Conservation (phyloP, 345 rosid genomes). For the Acer campestre region DNA sequence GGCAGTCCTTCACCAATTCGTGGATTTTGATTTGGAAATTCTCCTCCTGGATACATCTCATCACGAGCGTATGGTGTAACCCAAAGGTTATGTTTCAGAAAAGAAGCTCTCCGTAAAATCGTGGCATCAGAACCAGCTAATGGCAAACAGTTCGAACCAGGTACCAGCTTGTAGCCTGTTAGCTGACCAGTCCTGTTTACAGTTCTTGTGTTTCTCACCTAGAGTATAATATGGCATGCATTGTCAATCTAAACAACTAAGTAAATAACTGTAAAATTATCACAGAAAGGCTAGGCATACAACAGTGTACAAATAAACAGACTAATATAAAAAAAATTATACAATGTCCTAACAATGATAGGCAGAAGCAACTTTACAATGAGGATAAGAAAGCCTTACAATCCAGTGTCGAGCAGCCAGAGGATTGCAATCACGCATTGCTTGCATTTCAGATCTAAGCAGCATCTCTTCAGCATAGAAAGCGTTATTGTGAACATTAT, state of each 20-base stretch:
- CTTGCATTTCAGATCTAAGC: slow-evolving; percentile 72
- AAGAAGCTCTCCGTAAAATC: slow-evolving; percentile 83
- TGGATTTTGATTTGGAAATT: slow-evolving; percentile 92
- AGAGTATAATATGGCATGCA: slow-evolving; percentile 13
- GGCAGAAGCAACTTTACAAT: not conserved
- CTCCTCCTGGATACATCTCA: slow-evolving; percentile 91
- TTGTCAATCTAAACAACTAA: not conserved
- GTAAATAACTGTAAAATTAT: not conserved
- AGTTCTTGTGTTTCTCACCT: slow-evolving; percentile 90
- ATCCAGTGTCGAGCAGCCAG: slow-evolving; percentile 88
- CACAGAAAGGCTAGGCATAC: not conserved
- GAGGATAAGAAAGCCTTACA: slow-evolving; percentile 50
- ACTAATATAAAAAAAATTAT: not conserved
- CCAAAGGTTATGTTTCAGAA: slow-evolving; percentile 86
- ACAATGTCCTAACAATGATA: not conserved
- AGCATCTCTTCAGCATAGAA: slow-evolving; percentile 83
- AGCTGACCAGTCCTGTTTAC: slow-evolving; percentile 89
- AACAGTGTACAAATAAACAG: not conserved
- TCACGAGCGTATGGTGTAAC: slow-evolving; percentile 67
- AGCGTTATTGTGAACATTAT: slow-evolving; percentile 85
- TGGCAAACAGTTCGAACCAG: slow-evolving; percentile 89
- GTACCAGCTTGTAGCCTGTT: slow-evolving; percentile 83
- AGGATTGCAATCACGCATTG: slow-evolving; percentile 84
- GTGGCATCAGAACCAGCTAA: slow-evolving; percentile 85
- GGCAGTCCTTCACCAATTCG: slow-evolving; percentile 83